These are phyloP conservation scores for Verticillium zaregamsianum DNA, from an alignment of 2,329 filamentous ascomycete genomes.

Conservation along the genomic window DNA sequence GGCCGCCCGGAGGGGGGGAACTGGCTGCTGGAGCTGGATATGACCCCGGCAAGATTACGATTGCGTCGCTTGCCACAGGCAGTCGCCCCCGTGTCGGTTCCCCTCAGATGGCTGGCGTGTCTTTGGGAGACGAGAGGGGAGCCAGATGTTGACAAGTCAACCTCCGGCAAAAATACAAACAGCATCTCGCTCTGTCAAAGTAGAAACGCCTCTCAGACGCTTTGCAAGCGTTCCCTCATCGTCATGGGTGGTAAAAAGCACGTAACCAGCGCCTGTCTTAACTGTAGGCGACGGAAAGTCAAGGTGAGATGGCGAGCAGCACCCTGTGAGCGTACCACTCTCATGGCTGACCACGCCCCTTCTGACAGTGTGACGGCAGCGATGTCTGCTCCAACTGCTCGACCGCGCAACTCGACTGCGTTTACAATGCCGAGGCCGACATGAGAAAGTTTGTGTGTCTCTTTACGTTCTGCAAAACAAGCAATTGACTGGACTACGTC, in stretches of 20 bases:
- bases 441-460: not conserved
- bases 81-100: too few species aligned
- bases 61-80: too few species aligned
- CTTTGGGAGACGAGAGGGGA: too few species aligned
- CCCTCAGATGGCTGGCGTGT: too few species aligned
- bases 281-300: not conserved
- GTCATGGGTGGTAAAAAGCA: slow-evolving; percentile 1
- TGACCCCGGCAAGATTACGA: too few species aligned
- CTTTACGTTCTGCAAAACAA: not conserved
- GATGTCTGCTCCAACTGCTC: not conserved
- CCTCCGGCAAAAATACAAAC: too few species aligned
- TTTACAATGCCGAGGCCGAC: slow-evolving; percentile 1
- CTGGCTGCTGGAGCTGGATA: too few species aligned
- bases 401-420: not conserved
- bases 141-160: too few species aligned
- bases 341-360: not conserved
- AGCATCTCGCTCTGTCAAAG: too few species aligned
- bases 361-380: not conserved
- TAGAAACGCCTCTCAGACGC: not conserved
- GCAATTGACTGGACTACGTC: not conserved
- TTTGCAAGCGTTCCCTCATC: not conserved
- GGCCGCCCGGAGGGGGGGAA: too few species aligned
- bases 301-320: not conserved
- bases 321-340: not conserved
- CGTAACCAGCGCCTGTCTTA: slow-evolving; percentile 1